phyloP scores from a whole-genome alignment of 176 grass and related monocot species.

The Cymbopogon citratus region DNA sequence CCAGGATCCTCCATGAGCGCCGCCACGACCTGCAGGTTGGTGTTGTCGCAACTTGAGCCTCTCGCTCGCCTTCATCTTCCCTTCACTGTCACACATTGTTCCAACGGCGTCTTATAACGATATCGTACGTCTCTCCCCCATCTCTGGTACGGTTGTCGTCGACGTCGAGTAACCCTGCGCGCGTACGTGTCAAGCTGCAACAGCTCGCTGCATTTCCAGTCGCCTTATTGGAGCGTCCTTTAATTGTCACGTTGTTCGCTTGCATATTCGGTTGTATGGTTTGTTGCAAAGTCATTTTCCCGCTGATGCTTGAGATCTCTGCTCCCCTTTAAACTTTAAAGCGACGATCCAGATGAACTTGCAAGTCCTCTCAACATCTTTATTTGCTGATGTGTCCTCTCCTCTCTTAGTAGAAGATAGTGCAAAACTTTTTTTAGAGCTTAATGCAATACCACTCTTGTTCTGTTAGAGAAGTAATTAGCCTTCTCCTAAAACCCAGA shows the following conservation, averaged over 20 bases:
- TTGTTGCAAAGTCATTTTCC: constrained; percentile 10
- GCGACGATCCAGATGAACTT: not conserved
- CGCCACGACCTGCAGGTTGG: constrained; percentile 54
- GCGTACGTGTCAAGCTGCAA: not conserved
- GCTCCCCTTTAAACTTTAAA: not conserved
- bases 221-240: not conserved
- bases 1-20: constrained; percentile 67
- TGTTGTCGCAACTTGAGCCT: not conserved
- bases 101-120: not conserved
- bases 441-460: no score
- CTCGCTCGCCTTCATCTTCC: not conserved
- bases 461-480: no score
- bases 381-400: no score
- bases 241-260: not conserved
- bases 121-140: no score
- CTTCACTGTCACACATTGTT: not conserved
- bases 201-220: not conserved
- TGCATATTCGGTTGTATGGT: not conserved
- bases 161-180: not conserved
- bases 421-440: no score
- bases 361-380: not conserved
- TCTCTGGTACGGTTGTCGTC: not conserved
- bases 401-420: no score
- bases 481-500: no score
- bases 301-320: not conserved